These are phyloP conservation scores for Hibiscus mutabilis DNA, from an alignment of 345 rosid genomes.

Conservation along the genomic window DNA sequence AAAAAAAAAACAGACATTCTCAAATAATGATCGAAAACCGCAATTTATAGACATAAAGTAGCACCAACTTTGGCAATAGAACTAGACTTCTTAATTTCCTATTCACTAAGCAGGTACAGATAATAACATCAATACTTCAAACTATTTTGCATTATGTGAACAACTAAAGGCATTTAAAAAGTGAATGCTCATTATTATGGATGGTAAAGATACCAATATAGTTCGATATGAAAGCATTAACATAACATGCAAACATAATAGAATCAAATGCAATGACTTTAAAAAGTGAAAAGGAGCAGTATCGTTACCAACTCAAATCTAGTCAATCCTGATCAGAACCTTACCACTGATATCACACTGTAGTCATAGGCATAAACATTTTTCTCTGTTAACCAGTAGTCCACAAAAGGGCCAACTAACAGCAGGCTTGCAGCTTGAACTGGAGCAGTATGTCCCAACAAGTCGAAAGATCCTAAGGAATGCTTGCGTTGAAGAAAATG, in stretches of 20 bases:
- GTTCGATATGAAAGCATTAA: background rate
- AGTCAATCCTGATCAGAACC: slow-evolving; percentile 15
- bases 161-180: background rate
- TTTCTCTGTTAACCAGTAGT: slow-evolving; percentile 76
- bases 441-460: slow-evolving; percentile 96
- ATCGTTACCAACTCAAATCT: background rate
- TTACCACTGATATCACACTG: slow-evolving; percentile 53
- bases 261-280: background rate
- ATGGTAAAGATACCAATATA: background rate
- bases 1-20: too few relatives aligned
- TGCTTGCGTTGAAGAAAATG: slow-evolving; percentile 87
- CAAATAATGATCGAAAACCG: background rate
- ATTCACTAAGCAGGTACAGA: background rate
- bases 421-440: slow-evolving; percentile 86
- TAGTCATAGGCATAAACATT: slow-evolving; percentile 67
- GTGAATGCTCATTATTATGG: background rate
- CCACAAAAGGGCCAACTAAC: slow-evolving; percentile 77
- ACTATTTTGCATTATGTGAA: background rate
- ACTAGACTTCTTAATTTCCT: background rate
- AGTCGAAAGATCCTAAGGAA: slow-evolving; percentile 79
- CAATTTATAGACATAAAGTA: background rate
- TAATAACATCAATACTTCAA: background rate
- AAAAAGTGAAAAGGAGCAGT: background rate
- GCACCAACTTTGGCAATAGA: background rate
- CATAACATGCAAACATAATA: background rate